A percentile compares a stretch with the other conserved stretches of the same genome.
phyloP scores from a whole-genome alignment of 805 yeast species.

The Candida glaebosa region DNA sequence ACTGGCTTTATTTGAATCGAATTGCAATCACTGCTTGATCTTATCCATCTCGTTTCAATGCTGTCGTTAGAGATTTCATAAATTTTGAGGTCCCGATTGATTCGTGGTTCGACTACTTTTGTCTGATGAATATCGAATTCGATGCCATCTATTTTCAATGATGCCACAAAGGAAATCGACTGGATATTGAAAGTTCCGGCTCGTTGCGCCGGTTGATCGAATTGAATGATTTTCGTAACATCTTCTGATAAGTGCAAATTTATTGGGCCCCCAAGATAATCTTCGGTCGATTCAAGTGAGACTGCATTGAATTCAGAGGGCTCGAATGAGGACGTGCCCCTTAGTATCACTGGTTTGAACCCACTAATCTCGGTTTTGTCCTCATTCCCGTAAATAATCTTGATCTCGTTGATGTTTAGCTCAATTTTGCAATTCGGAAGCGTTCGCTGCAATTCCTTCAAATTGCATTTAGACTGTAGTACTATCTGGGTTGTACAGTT shows the following conservation, averaged over 20 bases:
- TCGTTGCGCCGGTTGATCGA: slow-evolving; percentile 15
- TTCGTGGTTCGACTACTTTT: neutral
- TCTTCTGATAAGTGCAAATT: slow-evolving; percentile 8
- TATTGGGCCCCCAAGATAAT: slow-evolving; percentile 1
- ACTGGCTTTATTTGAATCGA: slow-evolving; percentile 18
- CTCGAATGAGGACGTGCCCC: neutral
- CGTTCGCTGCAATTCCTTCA: slow-evolving; percentile 6
- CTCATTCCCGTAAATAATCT: slow-evolving; percentile 7
- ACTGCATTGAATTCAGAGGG: neutral
- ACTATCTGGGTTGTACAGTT: slow-evolving; percentile 17
- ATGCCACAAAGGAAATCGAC: slow-evolving; percentile 12
- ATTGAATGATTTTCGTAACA: slow-evolving; percentile 17
- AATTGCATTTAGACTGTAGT: slow-evolving; percentile 11
- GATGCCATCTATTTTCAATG: slow-evolving; percentile 7
- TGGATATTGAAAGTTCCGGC: slow-evolving; percentile 23
- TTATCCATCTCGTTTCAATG: neutral
- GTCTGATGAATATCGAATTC: neutral
- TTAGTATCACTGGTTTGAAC: slow-evolving; percentile 1
- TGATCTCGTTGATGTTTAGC: slow-evolving; percentile 10
- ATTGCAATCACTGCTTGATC: slow-evolving; percentile 7
- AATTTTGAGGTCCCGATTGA: neutral
- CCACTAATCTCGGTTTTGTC: neutral
- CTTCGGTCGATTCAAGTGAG: slow-evolving; percentile 3
- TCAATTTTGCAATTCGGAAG: slow-evolving; percentile 7
- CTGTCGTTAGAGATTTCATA: neutral